phyloP scores from a whole-genome alignment of 1,284 basidiomycete genomes.

The Malassezia yamatoensis region DNA sequence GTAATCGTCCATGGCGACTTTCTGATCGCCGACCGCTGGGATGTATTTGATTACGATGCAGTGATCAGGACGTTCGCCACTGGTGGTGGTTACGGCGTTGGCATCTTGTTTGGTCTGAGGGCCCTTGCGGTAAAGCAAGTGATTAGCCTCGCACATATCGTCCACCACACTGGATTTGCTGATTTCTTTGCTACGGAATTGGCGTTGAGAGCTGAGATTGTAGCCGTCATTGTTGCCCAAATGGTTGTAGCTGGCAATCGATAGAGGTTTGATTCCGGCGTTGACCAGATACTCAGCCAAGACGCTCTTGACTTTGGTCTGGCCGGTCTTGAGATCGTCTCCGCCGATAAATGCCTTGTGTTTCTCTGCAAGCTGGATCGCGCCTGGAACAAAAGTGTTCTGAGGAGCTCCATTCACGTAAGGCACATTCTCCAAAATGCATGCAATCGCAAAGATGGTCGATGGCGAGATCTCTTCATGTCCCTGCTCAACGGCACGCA shows the following conservation, averaged over 20 bases:
- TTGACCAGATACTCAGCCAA: conserved; percentile 97
- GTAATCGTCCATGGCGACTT: conserved; percentile 86
- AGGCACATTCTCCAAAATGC: conserved; percentile 86
- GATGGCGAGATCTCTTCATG: conserved; percentile 91
- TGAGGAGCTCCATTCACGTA: conserved; percentile 97
- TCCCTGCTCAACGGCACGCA: conserved; percentile 68
- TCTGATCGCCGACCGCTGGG: conserved; percentile 84
- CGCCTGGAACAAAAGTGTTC: conserved; percentile 97
- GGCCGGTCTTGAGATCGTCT: conserved; percentile 77
- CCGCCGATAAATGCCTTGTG: conserved; percentile 88
- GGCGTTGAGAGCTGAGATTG: conserved; percentile 76
- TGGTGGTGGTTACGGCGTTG: conserved; percentile 47
- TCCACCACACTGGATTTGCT: conserved; percentile 87
- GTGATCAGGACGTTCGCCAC: conserved; percentile 93
- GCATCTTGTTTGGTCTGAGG: conserved; percentile 36
- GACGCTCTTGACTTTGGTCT: conserved; percentile 62
- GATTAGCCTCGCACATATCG: conserved; percentile 61
- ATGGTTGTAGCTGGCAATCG: conserved; percentile 96
- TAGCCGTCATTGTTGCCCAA: conserved; percentile 95
- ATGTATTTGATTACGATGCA: conserved; percentile 62
- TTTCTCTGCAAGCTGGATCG: conserved; percentile 81
- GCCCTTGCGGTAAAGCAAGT: conserved; percentile 74
- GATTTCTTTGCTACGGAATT: conserved; percentile 92
- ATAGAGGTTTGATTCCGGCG: conserved; percentile 94
- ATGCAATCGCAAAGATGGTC: conserved; percentile 86